phyloP scores from a whole-genome alignment of 345 rosid genomes.

The Gossypioides kirkii region DNA sequence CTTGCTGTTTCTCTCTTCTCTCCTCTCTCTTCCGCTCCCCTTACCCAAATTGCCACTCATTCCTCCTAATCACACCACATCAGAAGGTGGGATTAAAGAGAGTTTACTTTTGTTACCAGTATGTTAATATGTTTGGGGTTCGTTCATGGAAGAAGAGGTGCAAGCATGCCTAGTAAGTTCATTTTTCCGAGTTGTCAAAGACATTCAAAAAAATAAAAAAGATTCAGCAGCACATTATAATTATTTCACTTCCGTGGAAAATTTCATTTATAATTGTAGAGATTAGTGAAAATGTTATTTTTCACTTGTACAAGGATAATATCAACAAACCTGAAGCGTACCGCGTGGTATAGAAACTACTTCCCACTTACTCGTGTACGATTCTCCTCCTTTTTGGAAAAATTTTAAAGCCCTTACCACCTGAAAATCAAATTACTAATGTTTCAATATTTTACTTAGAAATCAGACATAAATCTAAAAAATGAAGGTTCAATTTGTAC shows the following conservation, averaged over 20 bases:
- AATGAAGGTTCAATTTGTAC: neutral
- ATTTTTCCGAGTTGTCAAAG: too few relatives aligned
- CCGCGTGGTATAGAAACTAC: conserved; percentile 84
- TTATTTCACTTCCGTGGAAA: too few relatives aligned
- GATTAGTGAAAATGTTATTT: too few relatives aligned
- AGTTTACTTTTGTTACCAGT: neutral
- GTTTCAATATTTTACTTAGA: conserved; percentile 11
- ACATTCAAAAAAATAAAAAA: too few relatives aligned
- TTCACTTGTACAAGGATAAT: conserved; percentile 2
- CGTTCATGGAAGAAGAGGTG: neutral
- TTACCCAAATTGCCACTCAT: neutral
- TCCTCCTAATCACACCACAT: neutral
- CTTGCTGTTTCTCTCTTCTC: neutral
- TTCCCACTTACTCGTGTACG: conserved; percentile 49
- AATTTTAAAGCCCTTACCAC: conserved; percentile 77
- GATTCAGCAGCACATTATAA: too few relatives aligned
- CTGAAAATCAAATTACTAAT: conserved; percentile 32
- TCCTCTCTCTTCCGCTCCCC: neutral
- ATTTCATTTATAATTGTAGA: too few relatives aligned
- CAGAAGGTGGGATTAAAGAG: neutral
- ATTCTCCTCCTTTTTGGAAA: conserved; percentile 56
- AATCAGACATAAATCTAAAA: neutral
- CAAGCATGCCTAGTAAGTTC: neutral
- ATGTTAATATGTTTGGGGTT: neutral
- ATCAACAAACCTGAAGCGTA: conserved; percentile 84